A percentile compares a stretch with the other conserved stretches of the same genome.
phyloP scores from a whole-genome alignment of 805 yeast species.

The Yarrowia alimentaria region DNA sequence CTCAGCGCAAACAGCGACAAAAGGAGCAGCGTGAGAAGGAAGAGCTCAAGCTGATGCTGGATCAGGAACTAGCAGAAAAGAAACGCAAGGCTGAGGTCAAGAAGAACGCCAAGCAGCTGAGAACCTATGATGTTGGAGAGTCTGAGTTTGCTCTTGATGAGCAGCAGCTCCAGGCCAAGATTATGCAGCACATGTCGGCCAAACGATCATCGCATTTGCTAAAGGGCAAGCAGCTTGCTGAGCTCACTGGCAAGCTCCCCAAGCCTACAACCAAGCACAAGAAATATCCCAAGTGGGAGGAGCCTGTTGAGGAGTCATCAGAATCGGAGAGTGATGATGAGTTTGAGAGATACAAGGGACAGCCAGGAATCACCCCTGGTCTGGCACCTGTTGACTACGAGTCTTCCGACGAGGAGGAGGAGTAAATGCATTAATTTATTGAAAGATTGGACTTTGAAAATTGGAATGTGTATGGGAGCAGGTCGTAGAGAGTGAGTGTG shows the following conservation, averaged over 20 bases:
- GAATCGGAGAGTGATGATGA: constrained; percentile 20
- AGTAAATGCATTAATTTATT: constrained; percentile 24
- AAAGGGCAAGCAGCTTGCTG: constrained; percentile 8
- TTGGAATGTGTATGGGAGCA: neutral
- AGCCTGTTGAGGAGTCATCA: constrained; percentile 22
- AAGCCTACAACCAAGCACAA: constrained; percentile 12
- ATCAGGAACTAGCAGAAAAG: constrained; percentile 17
- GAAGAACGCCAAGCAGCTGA: constrained; percentile 9
- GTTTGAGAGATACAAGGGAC: constrained; percentile 22
- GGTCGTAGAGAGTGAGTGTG: neutral
- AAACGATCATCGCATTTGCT: constrained; percentile 17
- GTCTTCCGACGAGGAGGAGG: constrained; percentile 30
- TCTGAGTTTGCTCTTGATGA: constrained; percentile 23
- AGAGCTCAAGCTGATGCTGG: constrained; percentile 13
- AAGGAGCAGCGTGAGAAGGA: constrained; percentile 8
- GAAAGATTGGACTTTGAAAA: neutral
- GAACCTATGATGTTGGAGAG: constrained; percentile 16
- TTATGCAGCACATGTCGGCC: constrained; percentile 4
- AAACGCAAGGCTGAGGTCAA: constrained; percentile 9
- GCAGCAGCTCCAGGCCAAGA: constrained; percentile 13
- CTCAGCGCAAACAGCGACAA: constrained; percentile 21
- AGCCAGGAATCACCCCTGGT: constrained; percentile 36
- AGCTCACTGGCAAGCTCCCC: constrained; percentile 3
- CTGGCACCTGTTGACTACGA: constrained; percentile 37
- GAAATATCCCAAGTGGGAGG: constrained; percentile 10